phyloP scores from a whole-genome alignment of 805 yeast genomes.

The Kregervanrija pseudodelftensis region DNA sequence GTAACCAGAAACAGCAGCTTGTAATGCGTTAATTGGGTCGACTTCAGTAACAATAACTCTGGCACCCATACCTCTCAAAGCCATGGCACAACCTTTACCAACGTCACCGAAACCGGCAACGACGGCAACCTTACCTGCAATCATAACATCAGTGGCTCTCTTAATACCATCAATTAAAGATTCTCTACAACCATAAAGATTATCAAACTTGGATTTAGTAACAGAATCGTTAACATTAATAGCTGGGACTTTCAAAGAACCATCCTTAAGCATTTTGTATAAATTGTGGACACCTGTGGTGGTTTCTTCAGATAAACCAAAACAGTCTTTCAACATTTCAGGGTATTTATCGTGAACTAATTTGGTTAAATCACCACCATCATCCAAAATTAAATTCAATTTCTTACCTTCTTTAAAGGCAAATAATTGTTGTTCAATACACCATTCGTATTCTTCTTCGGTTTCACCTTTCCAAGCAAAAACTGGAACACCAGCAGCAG shows the following conservation, averaged over 20 bases:
- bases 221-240: slow-evolving; percentile 98
- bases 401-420: slow-evolving; percentile 94
- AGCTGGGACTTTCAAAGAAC: slow-evolving; percentile 92
- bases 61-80: slow-evolving; percentile 98
- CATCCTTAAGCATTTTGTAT: slow-evolving; percentile 90
- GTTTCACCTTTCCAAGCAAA: slow-evolving; percentile 99
- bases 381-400: slow-evolving; percentile 95
- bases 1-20: slow-evolving; percentile 98
- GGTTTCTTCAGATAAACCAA: slow-evolving; percentile 97
- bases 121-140: slow-evolving; percentile 98
- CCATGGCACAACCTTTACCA: slow-evolving; percentile 99
- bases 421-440: slow-evolving; percentile 97
- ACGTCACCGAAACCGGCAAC: slow-evolving; percentile 99
- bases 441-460: slow-evolving; percentile 99
- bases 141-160: slow-evolving; percentile 99
- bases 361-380: slow-evolving; percentile 98
- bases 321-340: slow-evolving; percentile 92
- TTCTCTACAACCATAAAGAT: slow-evolving; percentile 99
- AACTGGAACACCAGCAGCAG: slow-evolving; percentile 98
- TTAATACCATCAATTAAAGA: slow-evolving; percentile 97
- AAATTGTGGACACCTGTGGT: slow-evolving; percentile 99
- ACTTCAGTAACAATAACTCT: slow-evolving; percentile 95
- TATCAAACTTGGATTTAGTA: slow-evolving; percentile 98
- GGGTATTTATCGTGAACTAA: slow-evolving; percentile 97
- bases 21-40: slow-evolving; percentile 98